phyloP scores from a whole-genome alignment of 345 rosid species.

The Camelina hispida region DNA sequence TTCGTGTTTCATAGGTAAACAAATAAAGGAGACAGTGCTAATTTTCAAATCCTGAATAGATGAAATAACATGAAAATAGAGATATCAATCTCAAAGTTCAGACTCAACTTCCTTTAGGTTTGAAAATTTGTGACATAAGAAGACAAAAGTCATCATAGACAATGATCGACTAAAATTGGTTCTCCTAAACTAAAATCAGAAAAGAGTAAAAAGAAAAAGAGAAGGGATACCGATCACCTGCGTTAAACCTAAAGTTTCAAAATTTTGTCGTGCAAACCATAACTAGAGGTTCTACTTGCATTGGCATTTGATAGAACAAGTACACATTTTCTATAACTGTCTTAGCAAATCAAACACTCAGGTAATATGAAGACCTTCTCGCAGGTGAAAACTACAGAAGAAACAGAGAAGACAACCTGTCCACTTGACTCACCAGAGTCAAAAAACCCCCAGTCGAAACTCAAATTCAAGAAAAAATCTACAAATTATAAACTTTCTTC shows the following conservation, averaged over 20 bases:
- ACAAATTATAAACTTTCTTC: constrained; percentile 9
- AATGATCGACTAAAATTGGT: background rate
- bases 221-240: background rate
- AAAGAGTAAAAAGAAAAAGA: background rate
- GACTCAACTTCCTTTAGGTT: constrained; percentile 9
- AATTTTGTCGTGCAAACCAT: background rate
- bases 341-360: constrained; percentile 3
- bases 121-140: constrained; percentile 6
- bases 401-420: constrained; percentile 14
- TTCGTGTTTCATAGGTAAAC: constrained; percentile 21
- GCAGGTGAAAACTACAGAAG: background rate
- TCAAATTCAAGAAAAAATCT: too few species aligned
- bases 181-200: background rate
- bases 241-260: constrained; percentile 8
- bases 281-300: background rate
- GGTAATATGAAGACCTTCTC: constrained; percentile 18
- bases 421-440: constrained; percentile 2
- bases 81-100: background rate
- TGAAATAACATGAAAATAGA: background rate
- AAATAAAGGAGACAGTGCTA: background rate
- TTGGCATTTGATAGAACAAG: constrained; percentile 7
- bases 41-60: constrained; percentile 10
- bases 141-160: background rate
- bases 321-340: background rate
- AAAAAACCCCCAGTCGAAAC: background rate